Conservation (phyloP, 139 green algal species). For the Zygnema circumcarinatum region DNA sequence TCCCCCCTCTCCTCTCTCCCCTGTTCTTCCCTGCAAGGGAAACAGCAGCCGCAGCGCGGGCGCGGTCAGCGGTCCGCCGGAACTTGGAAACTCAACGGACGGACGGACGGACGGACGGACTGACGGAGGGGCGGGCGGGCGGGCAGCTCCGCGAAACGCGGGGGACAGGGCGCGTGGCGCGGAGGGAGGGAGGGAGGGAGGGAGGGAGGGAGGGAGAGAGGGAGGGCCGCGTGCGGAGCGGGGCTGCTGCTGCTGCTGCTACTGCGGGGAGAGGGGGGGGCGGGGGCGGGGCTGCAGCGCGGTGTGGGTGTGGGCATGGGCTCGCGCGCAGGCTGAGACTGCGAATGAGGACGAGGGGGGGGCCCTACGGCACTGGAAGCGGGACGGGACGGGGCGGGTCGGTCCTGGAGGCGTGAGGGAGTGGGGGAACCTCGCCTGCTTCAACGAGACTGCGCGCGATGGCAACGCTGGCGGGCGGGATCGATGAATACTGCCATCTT, state of each 20-base stretch:
- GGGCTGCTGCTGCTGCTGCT: background rate
- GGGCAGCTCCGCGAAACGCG: background rate
- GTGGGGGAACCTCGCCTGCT: background rate
- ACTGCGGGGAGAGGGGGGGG: background rate
- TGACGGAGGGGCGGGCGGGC: background rate
- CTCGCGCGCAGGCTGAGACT: background rate
- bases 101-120: background rate
- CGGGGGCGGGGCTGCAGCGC: background rate
- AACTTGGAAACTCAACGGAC: background rate
- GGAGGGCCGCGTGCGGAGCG: background rate
- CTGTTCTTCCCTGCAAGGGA: background rate
- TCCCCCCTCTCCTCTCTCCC: background rate
- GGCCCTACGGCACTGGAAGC: background rate
- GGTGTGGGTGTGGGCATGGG: background rate
- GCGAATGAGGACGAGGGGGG: too few relatives aligned
- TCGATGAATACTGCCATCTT: slow-evolving; percentile 49
- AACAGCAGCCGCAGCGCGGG: background rate
- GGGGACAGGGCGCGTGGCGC: background rate
- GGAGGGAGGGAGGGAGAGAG: slow-evolving; percentile 16
- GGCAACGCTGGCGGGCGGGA: background rate
- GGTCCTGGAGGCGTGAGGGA: slow-evolving; percentile 3
- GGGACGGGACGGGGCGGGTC: background rate
- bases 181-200: too few relatives aligned
- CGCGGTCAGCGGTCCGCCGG: background rate
- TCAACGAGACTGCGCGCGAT: background rate